Conservation (phyloP, 176 grass and related monocot genomes). For the Musa acuminata region DNA sequence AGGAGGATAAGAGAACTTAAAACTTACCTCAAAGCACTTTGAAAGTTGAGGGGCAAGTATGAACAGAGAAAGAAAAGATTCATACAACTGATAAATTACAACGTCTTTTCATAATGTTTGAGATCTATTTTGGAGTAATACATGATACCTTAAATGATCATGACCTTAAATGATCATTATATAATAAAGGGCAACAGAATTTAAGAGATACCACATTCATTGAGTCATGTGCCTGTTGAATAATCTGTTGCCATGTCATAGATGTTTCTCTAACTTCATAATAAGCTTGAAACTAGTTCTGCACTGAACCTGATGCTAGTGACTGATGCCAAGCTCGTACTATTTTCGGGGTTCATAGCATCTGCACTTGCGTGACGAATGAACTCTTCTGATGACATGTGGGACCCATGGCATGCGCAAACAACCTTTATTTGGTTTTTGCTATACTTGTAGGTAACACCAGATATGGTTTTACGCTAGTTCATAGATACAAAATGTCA, state of each 20-base stretch:
- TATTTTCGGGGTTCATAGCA: slow-evolving; percentile 31
- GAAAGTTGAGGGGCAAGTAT: background rate
- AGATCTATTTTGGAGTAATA: background rate
- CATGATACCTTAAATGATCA: background rate
- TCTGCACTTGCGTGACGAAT: slow-evolving; percentile 57
- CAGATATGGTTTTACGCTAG: slow-evolving; percentile 59
- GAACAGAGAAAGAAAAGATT: no score
- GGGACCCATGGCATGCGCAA: slow-evolving; percentile 82
- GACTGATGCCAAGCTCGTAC: slow-evolving; percentile 20
- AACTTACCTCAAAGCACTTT: background rate
- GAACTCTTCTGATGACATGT: slow-evolving; percentile 74
- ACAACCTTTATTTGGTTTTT: slow-evolving; percentile 70
- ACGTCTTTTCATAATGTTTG: background rate
- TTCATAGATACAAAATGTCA: background rate
- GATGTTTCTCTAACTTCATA: background rate
- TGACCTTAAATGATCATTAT: background rate
- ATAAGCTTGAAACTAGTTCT: background rate
- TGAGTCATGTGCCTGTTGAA: background rate
- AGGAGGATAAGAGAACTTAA: background rate
- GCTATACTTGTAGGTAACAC: slow-evolving; percentile 77
- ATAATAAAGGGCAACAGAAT: background rate
- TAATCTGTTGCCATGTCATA: background rate
- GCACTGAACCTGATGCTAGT: slow-evolving; percentile 35
- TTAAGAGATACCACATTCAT: background rate
- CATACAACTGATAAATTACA: background rate